phyloP scores from a whole-genome alignment of 306 rosid genomes.

The Boehmeria nivea region DNA sequence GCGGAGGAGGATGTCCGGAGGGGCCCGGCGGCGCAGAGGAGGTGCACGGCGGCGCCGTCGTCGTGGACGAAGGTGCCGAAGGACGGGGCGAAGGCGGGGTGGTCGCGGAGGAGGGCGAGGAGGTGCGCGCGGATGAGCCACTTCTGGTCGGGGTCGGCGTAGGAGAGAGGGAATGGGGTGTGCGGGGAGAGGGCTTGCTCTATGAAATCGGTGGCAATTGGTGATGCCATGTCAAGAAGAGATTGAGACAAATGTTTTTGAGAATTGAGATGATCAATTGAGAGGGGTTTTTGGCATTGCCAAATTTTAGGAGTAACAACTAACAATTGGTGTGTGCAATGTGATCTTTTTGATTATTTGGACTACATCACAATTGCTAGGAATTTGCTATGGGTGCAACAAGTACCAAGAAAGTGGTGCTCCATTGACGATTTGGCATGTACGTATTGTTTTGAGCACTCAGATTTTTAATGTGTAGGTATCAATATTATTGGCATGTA shows the following conservation, averaged over 20 bases:
- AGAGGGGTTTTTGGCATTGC: too few species aligned
- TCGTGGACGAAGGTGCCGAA: slow-evolving; percentile 10
- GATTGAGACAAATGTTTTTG: not conserved
- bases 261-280: too few species aligned
- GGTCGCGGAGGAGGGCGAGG: slow-evolving; percentile 2
- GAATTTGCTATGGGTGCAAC: too few species aligned
- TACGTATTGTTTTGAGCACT: too few species aligned
- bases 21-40: slow-evolving; percentile 4
- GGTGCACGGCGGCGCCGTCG: slow-evolving; percentile 11
- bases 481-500: too few species aligned
- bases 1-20: slow-evolving; percentile 1
- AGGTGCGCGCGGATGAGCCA: slow-evolving; percentile 15
- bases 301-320: too few species aligned
- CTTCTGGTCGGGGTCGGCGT: slow-evolving; percentile 7
- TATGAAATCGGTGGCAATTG: not conserved
- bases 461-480: too few species aligned
- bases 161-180: not conserved
- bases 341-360: too few species aligned
- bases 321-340: too few species aligned
- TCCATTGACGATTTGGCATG: too few species aligned
- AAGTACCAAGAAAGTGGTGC: too few species aligned
- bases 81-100: slow-evolving; percentile 2
- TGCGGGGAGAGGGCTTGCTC: slow-evolving; percentile 3
- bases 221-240: slow-evolving; percentile 14
- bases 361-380: too few species aligned